These are phyloP conservation scores for Xanthoconium separans DNA, from an alignment of 1,284 basidiomycete genomes.

Conservation along the genomic window DNA sequence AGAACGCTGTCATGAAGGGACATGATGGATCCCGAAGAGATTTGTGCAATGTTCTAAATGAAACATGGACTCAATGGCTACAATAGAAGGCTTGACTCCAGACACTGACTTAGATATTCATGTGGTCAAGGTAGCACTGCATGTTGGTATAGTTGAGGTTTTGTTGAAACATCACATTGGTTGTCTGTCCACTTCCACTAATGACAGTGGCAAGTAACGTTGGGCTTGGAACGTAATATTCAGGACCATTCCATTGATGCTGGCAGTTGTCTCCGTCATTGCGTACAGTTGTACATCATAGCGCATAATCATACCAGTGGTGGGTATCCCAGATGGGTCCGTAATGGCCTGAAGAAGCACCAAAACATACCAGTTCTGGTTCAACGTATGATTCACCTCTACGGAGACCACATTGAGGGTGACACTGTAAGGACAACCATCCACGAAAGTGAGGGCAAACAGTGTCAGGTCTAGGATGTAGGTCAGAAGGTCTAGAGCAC, in stretches of 20 bases:
- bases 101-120: slow-evolving; percentile 39
- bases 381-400: slow-evolving; percentile 61
- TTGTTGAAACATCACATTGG: slow-evolving; percentile 48
- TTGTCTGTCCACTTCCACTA: slow-evolving; percentile 48
- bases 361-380: slow-evolving; percentile 77
- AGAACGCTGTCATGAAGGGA: slow-evolving; percentile 62
- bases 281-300: slow-evolving; percentile 62
- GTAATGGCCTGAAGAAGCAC: slow-evolving; percentile 68
- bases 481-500: too few species aligned
- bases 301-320: slow-evolving; percentile 62
- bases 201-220: slow-evolving; percentile 42
- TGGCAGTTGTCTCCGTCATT: slow-evolving; percentile 46
- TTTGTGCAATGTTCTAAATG: slow-evolving; percentile 59
- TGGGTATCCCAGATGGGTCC: slow-evolving; percentile 59
- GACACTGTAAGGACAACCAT: slow-evolving; percentile 66
- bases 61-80: background rate
- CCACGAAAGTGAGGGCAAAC: slow-evolving; percentile 70
- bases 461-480: slow-evolving; percentile 78
- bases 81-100: background rate
- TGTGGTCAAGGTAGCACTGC: slow-evolving; percentile 46
- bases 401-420: slow-evolving; percentile 73
- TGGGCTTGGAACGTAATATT: slow-evolving; percentile 49
- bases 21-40: slow-evolving; percentile 49
- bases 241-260: slow-evolving; percentile 39
- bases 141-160: slow-evolving; percentile 46